Conservation (phyloP, 139 green algal species). For the Chlamydomonas asymmetrica region DNA sequence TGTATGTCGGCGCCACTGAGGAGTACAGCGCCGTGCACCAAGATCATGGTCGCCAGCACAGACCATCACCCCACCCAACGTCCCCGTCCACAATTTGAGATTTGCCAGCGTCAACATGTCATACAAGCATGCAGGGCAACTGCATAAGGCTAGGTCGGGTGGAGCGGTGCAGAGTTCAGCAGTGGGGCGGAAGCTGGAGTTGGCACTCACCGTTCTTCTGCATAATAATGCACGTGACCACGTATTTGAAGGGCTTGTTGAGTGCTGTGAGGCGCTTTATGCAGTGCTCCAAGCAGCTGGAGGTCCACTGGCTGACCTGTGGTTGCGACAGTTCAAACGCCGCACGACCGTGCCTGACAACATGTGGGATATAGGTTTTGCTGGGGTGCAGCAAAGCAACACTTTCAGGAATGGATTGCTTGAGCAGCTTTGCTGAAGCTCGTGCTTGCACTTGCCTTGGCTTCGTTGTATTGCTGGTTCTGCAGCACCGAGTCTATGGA, state of each 20-base stretch:
- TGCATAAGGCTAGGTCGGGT: too few relatives aligned
- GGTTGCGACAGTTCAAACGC: not conserved
- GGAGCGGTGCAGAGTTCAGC: too few relatives aligned
- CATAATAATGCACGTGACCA: constrained; percentile 80
- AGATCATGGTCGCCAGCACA: too few relatives aligned
- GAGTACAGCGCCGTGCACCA: too few relatives aligned
- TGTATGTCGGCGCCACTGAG: not conserved
- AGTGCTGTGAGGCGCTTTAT: constrained; percentile 71
- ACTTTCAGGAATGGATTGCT: not conserved
- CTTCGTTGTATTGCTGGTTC: constrained; percentile 71
- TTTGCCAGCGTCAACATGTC: too few relatives aligned
- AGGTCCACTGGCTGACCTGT: constrained; percentile 79
- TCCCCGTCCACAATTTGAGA: too few relatives aligned
- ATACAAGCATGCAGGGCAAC: too few relatives aligned
- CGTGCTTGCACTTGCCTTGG: constrained; percentile 58
- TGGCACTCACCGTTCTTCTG: constrained; percentile 70
- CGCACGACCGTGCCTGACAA: not conserved
- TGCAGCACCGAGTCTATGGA: constrained; percentile 72
- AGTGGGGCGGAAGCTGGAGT: too few relatives aligned
- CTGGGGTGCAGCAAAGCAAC: not conserved
- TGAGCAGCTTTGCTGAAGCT: not conserved
- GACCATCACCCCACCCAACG: too few relatives aligned
- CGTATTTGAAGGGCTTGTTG: constrained; percentile 86
- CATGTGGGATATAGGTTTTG: not conserved
- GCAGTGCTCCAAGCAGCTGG: constrained; percentile 66